Conservation (phyloP, 75 land plant genomes). For the Selaginella tamariscina region DNA sequence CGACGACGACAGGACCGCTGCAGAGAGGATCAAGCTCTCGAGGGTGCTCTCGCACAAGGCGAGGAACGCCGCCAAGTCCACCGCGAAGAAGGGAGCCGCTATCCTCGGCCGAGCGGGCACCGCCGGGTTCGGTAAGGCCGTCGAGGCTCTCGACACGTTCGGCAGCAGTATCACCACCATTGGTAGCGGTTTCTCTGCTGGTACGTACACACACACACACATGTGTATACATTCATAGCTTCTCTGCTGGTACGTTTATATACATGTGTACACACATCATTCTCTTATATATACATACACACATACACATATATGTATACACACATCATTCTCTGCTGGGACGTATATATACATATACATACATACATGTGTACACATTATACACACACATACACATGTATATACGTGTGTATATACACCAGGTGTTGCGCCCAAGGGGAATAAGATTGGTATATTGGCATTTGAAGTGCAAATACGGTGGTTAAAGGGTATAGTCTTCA, state of each 20-base stretch:
- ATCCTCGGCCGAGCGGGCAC: conserved; percentile 7
- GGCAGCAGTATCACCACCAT: background rate
- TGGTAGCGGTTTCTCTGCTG: conserved; percentile 4
- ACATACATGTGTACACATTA: too few relatives aligned
- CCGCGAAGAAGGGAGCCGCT: background rate
- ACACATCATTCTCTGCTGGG: too few relatives aligned
- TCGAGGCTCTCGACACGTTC: background rate
- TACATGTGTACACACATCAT: too few relatives aligned
- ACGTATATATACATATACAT: too few relatives aligned
- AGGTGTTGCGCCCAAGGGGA: conserved; percentile 9
- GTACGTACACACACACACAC: too few relatives aligned
- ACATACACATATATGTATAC: too few relatives aligned
- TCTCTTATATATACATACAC: too few relatives aligned
- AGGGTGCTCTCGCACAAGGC: conserved; percentile 9
- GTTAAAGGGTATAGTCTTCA: conserved; percentile 42
- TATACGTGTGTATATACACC: too few relatives aligned
- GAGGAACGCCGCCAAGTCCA: conserved; percentile 6
- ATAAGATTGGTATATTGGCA: conserved; percentile 11
- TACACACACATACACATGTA: too few relatives aligned
- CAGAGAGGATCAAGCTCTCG: background rate
- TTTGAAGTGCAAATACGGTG: conserved; percentile 68
- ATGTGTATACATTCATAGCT: too few relatives aligned
- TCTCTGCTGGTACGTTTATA: too few relatives aligned
- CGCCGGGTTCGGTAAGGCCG: conserved; percentile 6
- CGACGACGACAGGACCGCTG: background rate